phyloP scores from a whole-genome alignment of 116 monocot genomes.

The Iris pallida region DNA sequence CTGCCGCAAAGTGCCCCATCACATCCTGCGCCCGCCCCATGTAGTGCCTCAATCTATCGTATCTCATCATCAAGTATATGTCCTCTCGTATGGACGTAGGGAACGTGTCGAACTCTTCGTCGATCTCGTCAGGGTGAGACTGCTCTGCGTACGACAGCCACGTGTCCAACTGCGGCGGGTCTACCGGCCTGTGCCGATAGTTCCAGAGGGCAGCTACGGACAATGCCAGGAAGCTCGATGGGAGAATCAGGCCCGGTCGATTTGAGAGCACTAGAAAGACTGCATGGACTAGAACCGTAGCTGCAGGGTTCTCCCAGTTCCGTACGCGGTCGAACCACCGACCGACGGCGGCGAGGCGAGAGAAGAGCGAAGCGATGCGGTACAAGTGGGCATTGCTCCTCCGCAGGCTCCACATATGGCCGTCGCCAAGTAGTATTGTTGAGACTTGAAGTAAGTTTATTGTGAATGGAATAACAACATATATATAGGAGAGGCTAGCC shows the following conservation, averaged over 20 bases:
- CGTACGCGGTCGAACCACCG: constrained; percentile 16
- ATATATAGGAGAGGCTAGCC: too few species aligned
- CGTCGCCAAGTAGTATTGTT: constrained; percentile 1
- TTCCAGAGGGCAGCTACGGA: constrained; percentile 22
- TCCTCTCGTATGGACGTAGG: too few species aligned
- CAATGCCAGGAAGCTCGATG: constrained; percentile 23
- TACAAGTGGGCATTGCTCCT: constrained; percentile 16
- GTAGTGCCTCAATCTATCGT: constrained; percentile 11
- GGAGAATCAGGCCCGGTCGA: constrained; percentile 7
- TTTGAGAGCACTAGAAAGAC: constrained; percentile 2
- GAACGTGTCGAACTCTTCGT: too few species aligned
- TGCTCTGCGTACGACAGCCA: constrained; percentile 14
- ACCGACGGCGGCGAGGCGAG: not conserved
- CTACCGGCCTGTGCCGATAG: constrained; percentile 15
- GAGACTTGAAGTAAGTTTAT: too few species aligned
- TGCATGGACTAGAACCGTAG: constrained; percentile 8
- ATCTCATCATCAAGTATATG: not conserved
- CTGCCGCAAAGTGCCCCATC: constrained; percentile 18
- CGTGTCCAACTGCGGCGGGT: constrained; percentile 22
- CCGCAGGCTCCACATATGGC: constrained; percentile 15
- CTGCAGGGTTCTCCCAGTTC: constrained; percentile 14
- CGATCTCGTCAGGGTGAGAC: too few species aligned
- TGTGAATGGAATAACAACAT: too few species aligned
- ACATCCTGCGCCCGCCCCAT: constrained; percentile 17
- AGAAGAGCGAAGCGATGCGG: constrained; percentile 8